phyloP scores from a whole-genome alignment of 23 red algal genomes.

The Gracilaria gracilis region DNA sequence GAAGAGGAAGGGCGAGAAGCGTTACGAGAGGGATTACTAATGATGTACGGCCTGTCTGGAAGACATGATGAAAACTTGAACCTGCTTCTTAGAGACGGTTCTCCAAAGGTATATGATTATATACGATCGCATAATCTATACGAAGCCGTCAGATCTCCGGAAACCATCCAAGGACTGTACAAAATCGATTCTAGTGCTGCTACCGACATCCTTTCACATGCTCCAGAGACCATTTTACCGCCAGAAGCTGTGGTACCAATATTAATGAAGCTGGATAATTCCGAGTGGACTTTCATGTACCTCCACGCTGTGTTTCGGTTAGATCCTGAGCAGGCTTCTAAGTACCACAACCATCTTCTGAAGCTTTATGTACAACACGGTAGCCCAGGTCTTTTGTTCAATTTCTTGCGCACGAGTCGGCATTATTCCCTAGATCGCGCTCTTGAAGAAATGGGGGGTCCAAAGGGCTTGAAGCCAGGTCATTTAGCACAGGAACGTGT shows the following conservation, averaged over 20 bases:
- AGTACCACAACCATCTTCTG: conserved; percentile 65
- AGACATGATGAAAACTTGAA: conserved; percentile 87
- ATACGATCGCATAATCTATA: conserved; percentile 85
- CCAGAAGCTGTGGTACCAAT: conserved; percentile 82
- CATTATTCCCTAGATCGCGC: conserved; percentile 84
- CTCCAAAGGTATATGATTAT: conserved; percentile 73
- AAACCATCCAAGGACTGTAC: conserved; percentile 70
- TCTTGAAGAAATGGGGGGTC: conserved; percentile 70
- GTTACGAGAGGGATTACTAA: conserved; percentile 63
- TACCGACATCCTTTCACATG: conserved; percentile 75
- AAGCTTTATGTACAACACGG: conserved; percentile 66
- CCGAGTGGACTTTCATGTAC: conserved; percentile 77
- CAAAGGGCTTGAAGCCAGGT: conserved; percentile 64
- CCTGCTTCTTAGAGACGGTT: conserved; percentile 69
- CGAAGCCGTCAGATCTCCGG: conserved; percentile 74
- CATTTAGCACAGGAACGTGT: conserved; percentile 77
- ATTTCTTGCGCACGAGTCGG: conserved; percentile 62
- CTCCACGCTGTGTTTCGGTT: conserved; percentile 69
- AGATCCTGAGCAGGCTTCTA: conserved; percentile 62
- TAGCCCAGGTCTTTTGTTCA: conserved; percentile 43
- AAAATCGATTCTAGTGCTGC: conserved; percentile 70
- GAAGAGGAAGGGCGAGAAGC: conserved; percentile 44
- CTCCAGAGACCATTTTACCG: conserved; percentile 76
- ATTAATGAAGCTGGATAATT: conserved; percentile 68
- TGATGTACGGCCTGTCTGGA: conserved; percentile 85